Conservation (phyloP, 495 filamentous ascomycete genomes). For the Aspergillus panamensis region DNA sequence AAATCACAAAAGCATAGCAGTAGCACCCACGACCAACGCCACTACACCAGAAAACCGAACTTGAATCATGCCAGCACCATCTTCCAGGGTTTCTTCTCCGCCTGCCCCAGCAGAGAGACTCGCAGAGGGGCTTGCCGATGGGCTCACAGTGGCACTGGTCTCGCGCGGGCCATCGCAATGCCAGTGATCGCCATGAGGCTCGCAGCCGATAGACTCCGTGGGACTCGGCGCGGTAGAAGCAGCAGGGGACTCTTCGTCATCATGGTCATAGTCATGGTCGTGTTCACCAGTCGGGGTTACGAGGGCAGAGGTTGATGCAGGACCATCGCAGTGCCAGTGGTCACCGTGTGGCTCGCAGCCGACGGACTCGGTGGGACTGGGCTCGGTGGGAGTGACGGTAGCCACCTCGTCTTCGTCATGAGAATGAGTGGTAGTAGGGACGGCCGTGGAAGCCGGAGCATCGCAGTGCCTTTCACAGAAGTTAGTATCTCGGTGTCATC, state of each 20-base stretch:
- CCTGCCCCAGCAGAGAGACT: neutral
- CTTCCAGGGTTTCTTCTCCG: constrained; percentile 1
- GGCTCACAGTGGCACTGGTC: neutral
- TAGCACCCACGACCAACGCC: constrained; percentile 12
- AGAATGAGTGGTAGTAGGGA: constrained; percentile 5
- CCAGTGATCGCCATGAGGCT: constrained; percentile 32
- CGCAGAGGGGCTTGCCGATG: neutral
- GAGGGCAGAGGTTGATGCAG: constrained; percentile 15
- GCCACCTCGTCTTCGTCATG: constrained; percentile 1
- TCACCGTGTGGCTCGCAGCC: constrained; percentile 31
- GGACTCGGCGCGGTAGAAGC: constrained; percentile 20
- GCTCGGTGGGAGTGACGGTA: constrained; percentile 15
- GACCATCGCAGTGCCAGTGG: constrained; percentile 32
- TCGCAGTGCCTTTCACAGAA: constrained; percentile 23
- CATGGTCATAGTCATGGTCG: neutral
- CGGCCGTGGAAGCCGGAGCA: constrained; percentile 20
- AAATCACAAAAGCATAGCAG: constrained; percentile 8
- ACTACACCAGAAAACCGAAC: constrained; percentile 10
- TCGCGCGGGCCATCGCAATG: constrained; percentile 25
- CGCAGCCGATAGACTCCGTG: constrained; percentile 28
- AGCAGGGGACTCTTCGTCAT: constrained; percentile 4
- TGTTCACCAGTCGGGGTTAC: constrained; percentile 4
- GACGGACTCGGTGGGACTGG: constrained; percentile 27
- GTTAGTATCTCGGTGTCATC: neutral
- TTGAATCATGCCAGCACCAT: constrained; percentile 11